Base-by-base conservation (phyloP, 441 rosid species). In the Gossypium davidsonii region DNA sequence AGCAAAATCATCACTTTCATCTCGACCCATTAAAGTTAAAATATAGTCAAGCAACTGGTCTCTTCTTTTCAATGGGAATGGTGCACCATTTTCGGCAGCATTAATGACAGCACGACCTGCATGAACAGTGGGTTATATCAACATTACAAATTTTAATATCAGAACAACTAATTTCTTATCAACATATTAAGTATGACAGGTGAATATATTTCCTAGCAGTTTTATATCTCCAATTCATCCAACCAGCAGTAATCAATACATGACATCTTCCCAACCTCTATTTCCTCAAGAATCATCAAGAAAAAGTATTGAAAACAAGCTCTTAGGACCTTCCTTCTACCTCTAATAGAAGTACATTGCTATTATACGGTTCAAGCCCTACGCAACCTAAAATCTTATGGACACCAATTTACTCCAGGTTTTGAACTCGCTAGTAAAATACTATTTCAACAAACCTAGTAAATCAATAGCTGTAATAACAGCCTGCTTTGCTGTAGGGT, bases 391-490 rank as follows among this genome's bases (percentile, higher is more conserved):
- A 31, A 52, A 55, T 23, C 61, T 55, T 55, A 18, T 18, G 28
- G 12, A 55, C 51, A 69, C 26, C 56, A 34, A 20, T 18, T 70
- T 28, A 34, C 31, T 55, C 62, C 20, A 70, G 17, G 31, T 55
- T 55, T 56, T 25, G 3, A 53, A 55, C 34, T 53, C 39, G 37
- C 62, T n/a, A 73, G 23, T 73, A 34, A 37, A 56, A 15, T 39
- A 42, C 21, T 48, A 14, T 26, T 23, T 51, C 4, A 69, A 81
- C 90, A 75, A 78, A 96, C 99, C 99, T 85, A 96, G 89, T 76
- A 93, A 89, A 83, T 93, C 93, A 77, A 96, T 96, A 73, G 99
- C 99, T 73, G 97, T 93, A 76, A 96, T 96, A 74, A 96, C 98
- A 73, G 99, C 99, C 85, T 93, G 97, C 84, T 93, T 96, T 79